These are phyloP conservation scores for Magnaporthiopsis incrustans DNA, from an alignment of 2,329 filamentous ascomycete genomes.

Conservation along the genomic window DNA sequence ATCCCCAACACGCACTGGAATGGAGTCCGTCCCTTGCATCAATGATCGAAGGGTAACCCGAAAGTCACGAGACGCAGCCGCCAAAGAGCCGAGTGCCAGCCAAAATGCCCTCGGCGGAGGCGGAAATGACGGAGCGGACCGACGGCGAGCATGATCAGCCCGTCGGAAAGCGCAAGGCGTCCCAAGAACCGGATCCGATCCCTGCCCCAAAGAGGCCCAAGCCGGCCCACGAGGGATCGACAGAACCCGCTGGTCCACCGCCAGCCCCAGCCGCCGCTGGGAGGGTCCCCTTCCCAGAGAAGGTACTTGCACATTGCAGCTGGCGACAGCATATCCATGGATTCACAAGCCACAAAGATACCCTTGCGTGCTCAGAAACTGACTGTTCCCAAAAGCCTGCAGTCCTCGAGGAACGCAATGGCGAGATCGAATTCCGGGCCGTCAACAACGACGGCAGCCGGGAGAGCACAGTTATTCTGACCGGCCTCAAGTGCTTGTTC, in stretches of 20 bases:
- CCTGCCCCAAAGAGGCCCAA: conserved; percentile 1
- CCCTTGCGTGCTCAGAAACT: neutral
- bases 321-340: neutral
- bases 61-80: neutral
- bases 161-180: conserved; percentile 1
- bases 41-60: neutral
- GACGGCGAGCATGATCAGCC: neutral
- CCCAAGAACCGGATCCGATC: neutral
- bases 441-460: conserved; percentile 66
- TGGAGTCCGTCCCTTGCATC: neutral
- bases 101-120: neutral
- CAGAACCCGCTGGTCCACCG: conserved; percentile 2
- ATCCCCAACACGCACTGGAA: neutral
- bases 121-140: neutral
- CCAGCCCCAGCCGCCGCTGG: neutral
- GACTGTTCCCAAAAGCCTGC: conserved; percentile 41
- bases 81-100: neutral
- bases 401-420: conserved; percentile 64
- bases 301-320: neutral
- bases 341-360: neutral
- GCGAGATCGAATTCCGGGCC: conserved; percentile 67
- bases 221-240: neutral
- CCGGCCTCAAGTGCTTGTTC: conserved; percentile 71
- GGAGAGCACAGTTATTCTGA: conserved; percentile 65
- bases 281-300: conserved; percentile 7